A percentile compares a stretch with the other conserved stretches of the same genome.
phyloP scores from a whole-genome alignment of 306 rosid species.

The Trichosanthes cucumerina region DNA sequence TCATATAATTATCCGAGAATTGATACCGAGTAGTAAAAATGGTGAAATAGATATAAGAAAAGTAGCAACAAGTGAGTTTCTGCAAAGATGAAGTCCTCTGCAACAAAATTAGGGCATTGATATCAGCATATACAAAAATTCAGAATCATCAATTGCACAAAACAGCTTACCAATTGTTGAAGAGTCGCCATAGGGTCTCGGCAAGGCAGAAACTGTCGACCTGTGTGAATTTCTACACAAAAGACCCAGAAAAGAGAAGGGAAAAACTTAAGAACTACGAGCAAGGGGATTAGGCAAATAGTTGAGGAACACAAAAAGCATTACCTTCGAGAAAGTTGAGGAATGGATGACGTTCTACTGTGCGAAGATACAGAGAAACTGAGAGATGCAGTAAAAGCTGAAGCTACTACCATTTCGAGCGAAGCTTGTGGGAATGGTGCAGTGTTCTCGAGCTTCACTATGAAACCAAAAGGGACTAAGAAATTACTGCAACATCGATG shows the following conservation, averaged over 20 bases:
- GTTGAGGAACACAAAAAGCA: not conserved
- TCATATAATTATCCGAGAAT: not conserved
- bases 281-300: not conserved
- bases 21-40: not conserved
- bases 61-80: not conserved
- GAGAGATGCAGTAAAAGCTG: slow-evolving; percentile 40
- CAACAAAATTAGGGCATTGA: not conserved
- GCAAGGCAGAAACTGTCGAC: slow-evolving; percentile 39
- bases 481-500: not conserved
- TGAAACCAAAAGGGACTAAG: not conserved
- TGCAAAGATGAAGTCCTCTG: not conserved
- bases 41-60: not conserved
- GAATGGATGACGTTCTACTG: slow-evolving; percentile 22
- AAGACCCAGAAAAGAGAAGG: not conserved
- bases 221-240: slow-evolving; percentile 32
- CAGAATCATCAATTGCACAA: not conserved
- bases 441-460: not conserved
- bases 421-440: not conserved
- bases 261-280: not conserved
- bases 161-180: slow-evolving; percentile 36
- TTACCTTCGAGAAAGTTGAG: slow-evolving; percentile 37
- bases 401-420: slow-evolving; percentile 43
- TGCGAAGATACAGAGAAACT: slow-evolving; percentile 52
- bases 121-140: not conserved
- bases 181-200: slow-evolving; percentile 35